Evolutionary conservation across 352 stramenopile species (phyloP).

Genomic region (Globisporangium mamillatum): DNA sequence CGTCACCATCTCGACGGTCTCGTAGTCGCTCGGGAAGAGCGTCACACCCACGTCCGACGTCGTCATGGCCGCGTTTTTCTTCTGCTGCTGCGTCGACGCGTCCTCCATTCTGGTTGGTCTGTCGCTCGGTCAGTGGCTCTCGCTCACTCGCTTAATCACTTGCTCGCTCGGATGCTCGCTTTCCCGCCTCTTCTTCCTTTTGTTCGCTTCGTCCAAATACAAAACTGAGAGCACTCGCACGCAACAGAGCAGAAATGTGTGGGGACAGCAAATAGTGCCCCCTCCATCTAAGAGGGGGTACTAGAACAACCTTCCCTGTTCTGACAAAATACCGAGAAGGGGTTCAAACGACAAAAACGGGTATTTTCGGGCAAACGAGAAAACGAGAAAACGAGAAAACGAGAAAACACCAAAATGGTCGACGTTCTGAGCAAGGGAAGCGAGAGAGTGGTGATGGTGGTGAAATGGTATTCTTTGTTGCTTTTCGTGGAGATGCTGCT

Average conservation of each 20-base stretch:
- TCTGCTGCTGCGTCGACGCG: slow-evolving; percentile 46
- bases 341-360: background rate
- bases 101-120: slow-evolving; percentile 11
- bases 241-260: background rate
- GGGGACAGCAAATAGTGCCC: background rate
- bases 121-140: background rate
- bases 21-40: slow-evolving; percentile 79
- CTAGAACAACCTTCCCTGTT: background rate
- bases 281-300: background rate
- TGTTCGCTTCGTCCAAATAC: slow-evolving; percentile 1
- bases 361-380: background rate
- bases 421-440: background rate
- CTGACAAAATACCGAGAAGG: background rate
- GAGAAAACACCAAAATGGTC: background rate
- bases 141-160: background rate
- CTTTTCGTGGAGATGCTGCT: background rate
- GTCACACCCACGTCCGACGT: slow-evolving; percentile 57
- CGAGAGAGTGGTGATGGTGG: background rate
- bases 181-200: slow-evolving; percentile 1
- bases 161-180: background rate
- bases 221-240: background rate
- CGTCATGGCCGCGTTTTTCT: slow-evolving; percentile 42
- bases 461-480: slow-evolving; percentile 1
- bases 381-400: background rate
- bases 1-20: slow-evolving; percentile 75